Evolutionary conservation across 2,329 filamentous ascomycete species (phyloP), one percentile per base, ranked within the genome.

Genomic region (Cryphonectria parasitica): DNA sequence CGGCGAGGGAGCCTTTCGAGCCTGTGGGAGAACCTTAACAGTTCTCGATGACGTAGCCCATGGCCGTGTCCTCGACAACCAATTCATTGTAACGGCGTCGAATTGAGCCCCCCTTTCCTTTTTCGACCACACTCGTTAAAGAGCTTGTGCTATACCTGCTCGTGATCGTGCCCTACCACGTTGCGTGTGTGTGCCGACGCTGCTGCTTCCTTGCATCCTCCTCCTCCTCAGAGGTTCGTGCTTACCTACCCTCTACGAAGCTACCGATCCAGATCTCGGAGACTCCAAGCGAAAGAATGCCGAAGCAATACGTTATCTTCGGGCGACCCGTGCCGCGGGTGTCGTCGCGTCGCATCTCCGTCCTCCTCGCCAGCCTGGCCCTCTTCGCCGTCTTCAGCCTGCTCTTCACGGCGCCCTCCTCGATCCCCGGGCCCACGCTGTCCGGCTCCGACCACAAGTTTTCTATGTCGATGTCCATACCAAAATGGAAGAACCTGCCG

Each of bases 361-460:
- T 86, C 67, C 79, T 90, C 31, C 80, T 90, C 56, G 80, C 84
- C 69, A 77, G 80, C 68, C 79, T 90, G 62, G 82, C 84, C 71
- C 73, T 88, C 54, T 86, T 89, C 74, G 86, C 86, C 71, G 75
- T 90, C 70, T 82, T 86, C 74, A 83, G 83, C 61, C 82, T 89
- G 66, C 80, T 90, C 73, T 83, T 87, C 73, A 84, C 83, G 19
- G 79, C 89, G 15, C 84, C 86, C 25, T 83, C 80, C 73, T 78
- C 81, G 45, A 81, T 87, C 66, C 83, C 84, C 1, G 82, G 84
- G 25, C 83, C 85, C 39, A 84, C 82, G 66, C 79, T 87, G n/a
- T 83, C 83, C 65, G 82, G 82, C 72, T 83, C 84, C 75, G 83
- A 87, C 74, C 83, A 83, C 77, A 86, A 84, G 73, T 80, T 84